Evolutionary conservation across 2,329 filamentous ascomycete species (phyloP), one percentile per base, ranked within the genome.

Genomic region (Botrytis pseudocinerea): DNA sequence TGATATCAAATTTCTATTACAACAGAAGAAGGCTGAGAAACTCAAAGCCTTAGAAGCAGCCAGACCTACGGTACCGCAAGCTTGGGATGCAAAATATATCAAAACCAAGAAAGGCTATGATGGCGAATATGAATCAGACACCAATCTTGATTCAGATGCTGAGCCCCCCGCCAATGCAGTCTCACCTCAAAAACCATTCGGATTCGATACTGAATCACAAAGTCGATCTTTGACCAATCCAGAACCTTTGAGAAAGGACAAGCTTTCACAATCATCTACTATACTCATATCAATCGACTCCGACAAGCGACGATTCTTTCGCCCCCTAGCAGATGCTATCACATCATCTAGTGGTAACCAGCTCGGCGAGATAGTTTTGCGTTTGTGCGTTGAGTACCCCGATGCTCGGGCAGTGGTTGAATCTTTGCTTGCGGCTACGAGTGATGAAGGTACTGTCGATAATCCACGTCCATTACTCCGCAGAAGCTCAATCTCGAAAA

Each of bases 261-360:
- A 40, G 20, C 8, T 68, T 54, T 42, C 48, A 54, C 25, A 40
- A 12, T 54, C 65, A 18, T 69, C 66, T 18, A 25, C 8, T 25
- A 57, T 61, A 46, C 62, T 72, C n/a, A 60, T 22, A 59, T 68
- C 48, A 46, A n/a, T 68, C 18, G 46, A 38, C n/a, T 22, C 28
- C 14, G 70, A 68, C 10, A 69, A 72, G 46, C 28, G 62, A 44
- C 62, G 62, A 60, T 69, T 72, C 51, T 72, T 72, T 69, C 62
- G 28, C 12, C 63, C 70, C 25, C 32, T 69, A 12, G 70, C 63
- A 38, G 70, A 72, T 2, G 70, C 48, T 9, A 72, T 72, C 25
- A 61, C 28, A 69, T 54, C 48, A 20, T 59, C 70, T 6, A 40
- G 35, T 59, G n/a, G 16, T 10, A 32, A 69, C 38, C 62, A 32